Evolutionary conservation across 148 eudicot genomes (phyloP).

Genomic region (Heliamphora exappendiculata): DNA sequence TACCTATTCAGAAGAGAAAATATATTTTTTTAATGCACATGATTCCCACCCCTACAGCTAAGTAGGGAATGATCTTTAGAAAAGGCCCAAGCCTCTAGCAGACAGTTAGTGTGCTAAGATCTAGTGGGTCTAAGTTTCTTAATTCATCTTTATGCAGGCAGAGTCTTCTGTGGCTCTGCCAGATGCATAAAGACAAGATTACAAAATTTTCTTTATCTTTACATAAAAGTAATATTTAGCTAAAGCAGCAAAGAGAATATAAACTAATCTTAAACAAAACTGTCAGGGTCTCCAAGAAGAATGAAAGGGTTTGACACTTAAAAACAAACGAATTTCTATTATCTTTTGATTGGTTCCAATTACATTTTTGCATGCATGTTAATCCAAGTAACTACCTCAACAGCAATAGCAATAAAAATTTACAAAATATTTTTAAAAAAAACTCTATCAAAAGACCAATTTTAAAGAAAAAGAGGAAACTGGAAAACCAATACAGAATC

Average conservation of each 20-base stretch:
- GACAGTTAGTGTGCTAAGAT: not conserved
- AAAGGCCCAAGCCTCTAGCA: not conserved
- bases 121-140: not conserved
- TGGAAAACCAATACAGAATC: not conserved
- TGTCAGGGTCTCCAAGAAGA: not conserved
- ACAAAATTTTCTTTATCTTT: not conserved
- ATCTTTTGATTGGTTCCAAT: not conserved
- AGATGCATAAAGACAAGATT: not conserved
- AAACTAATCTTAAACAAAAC: not conserved
- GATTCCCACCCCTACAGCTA: not conserved
- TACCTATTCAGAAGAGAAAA: conserved; percentile 36
- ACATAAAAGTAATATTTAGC: not conserved
- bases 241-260: not conserved
- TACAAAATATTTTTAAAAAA: no score
- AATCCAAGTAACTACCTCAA: not conserved
- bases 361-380: not conserved
- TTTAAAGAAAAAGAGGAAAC: not conserved
- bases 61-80: not conserved
- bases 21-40: not conserved
- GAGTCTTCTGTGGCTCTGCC: no score
- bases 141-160: not conserved
- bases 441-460: not conserved
- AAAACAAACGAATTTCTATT: no score
- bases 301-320: no score
- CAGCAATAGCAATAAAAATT: no score